Evolutionary conservation across 495 filamentous ascomycete species (phyloP), one percentile per base, ranked within the genome.

Genomic region (Aspergillus wentii): DNA sequence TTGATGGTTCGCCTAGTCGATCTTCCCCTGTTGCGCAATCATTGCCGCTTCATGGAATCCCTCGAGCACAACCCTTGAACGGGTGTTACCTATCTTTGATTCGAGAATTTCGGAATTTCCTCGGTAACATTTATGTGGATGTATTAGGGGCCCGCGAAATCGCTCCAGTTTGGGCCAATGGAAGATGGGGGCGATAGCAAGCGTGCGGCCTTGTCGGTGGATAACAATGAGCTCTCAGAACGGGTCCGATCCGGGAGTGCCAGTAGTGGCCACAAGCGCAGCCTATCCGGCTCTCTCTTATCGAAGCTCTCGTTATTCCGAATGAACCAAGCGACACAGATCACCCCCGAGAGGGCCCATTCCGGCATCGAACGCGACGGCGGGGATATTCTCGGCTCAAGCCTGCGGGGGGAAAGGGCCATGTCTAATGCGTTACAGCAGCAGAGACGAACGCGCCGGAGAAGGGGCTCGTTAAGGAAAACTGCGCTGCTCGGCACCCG

Each of bases 401-500:
- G 43, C 50, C 51, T 44, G 46, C 59, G 15, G 57, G 50, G 61
- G 49, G 67, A 70, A 8, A 62, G 77, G 47, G 69, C 78, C 40
- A 73, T 78, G 69, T 66, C 73, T 16, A 62, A 59, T 32, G 69
- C 66, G 10, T 57, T 75, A 10, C 76, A 83, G 43, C 79, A 85
- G 41, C 74, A 78, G 25, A 66, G 59, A 32, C 84, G 83, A 51
- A 83, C 81, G 7, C 75, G 88, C 17, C 79, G 81, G 40, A 80
- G 90, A 29, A 80, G 83, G 44, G 84, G 86, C 5, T 90, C 86
- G 4, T 61, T 91, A 38, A 70, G 86, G 28, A 92, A 91, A 48
- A 85, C 86, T 3, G 87, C 86, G 17, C 62, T 91, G 7, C 68
- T 91, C 6, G 85, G 85, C 4, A 77, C 83, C 30, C 76, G 83